A percentile compares a stretch with the other conserved stretches of the same genome.
phyloP scores from a whole-genome alignment of 2,329 filamentous ascomycete genomes.

The Cryphonectria japonica region DNA sequence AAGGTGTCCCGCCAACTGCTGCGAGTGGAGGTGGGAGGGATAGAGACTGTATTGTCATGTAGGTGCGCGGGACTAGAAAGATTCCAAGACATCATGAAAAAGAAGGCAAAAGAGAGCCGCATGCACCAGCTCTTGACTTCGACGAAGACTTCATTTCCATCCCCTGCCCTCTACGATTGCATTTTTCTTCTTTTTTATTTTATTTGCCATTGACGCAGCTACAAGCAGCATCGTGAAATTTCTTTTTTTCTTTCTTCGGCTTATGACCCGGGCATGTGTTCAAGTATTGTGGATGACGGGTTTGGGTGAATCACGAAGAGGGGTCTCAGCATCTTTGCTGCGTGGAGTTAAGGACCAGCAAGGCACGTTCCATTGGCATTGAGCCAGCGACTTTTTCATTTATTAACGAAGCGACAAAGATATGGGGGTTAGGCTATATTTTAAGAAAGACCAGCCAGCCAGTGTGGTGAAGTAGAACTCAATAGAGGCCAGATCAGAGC shows the following conservation, averaged over 20 bases:
- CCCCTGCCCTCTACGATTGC: neutral
- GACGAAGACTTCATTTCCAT: neutral
- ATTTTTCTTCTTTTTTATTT: too few relatives aligned
- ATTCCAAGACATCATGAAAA: neutral
- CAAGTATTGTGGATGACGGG: neutral
- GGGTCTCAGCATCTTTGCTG: neutral
- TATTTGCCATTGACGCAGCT: neutral
- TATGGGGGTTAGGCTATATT: neutral
- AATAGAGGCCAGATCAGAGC: neutral
- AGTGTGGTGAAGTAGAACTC: neutral
- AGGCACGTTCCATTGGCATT: neutral
- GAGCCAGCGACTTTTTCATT: constrained; percentile 8
- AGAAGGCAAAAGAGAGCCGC: neutral
- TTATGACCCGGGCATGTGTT: neutral
- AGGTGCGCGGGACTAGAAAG: constrained; percentile 17
- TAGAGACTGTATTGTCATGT: constrained; percentile 55
- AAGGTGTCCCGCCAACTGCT: constrained; percentile 36
- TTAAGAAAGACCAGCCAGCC: neutral
- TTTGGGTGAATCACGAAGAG: neutral
- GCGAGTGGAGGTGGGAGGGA: constrained; percentile 34
- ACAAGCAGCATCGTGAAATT: neutral
- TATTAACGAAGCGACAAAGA: neutral
- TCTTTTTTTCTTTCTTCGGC: neutral
- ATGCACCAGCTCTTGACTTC: neutral
- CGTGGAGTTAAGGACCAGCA: constrained; percentile 8